These are phyloP conservation scores for Kernera saxatilis DNA, from an alignment of 345 rosid genomes.

Conservation along the genomic window DNA sequence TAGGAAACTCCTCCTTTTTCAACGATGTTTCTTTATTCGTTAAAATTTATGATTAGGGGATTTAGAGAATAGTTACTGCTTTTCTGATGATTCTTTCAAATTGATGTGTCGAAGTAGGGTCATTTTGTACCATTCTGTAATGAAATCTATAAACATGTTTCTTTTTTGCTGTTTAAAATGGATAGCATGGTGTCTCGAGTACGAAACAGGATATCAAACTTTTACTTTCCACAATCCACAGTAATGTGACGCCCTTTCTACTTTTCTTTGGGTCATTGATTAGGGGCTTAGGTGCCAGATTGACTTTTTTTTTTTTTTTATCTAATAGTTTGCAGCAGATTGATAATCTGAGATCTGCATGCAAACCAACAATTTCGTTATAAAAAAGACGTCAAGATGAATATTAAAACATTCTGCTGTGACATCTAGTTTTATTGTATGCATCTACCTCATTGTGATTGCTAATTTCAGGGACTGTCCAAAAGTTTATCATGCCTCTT, in stretches of 20 bases:
- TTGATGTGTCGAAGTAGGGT: not conserved
- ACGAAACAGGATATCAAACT: not conserved
- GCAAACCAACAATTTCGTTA: not conserved
- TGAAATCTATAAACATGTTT: not conserved
- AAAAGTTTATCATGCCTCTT: slow-evolving; percentile 29
- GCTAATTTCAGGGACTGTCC: slow-evolving; percentile 26
- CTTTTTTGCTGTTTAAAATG: not conserved
- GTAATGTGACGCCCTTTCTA: not conserved
- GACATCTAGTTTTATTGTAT: not conserved
- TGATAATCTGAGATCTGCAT: not conserved
- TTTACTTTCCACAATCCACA: not conserved
- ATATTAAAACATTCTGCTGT: not conserved
- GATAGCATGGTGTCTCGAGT: not conserved
- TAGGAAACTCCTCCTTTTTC: not conserved
- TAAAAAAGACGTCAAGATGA: not conserved
- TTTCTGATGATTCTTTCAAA: not conserved
- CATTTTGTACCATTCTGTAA: not conserved
- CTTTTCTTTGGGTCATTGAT: not conserved
- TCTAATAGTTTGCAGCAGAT: not conserved
- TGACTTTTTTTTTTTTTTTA: not conserved
- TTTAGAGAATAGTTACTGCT: not conserved
- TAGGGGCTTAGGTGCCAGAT: not conserved
- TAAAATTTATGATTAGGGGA: not conserved
- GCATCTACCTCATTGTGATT: not conserved
- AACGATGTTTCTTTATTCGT: not conserved